Evolutionary conservation across 2,329 filamentous ascomycete genomes (phyloP).

Genomic region (Ophiocordyceps unilateralis): DNA sequence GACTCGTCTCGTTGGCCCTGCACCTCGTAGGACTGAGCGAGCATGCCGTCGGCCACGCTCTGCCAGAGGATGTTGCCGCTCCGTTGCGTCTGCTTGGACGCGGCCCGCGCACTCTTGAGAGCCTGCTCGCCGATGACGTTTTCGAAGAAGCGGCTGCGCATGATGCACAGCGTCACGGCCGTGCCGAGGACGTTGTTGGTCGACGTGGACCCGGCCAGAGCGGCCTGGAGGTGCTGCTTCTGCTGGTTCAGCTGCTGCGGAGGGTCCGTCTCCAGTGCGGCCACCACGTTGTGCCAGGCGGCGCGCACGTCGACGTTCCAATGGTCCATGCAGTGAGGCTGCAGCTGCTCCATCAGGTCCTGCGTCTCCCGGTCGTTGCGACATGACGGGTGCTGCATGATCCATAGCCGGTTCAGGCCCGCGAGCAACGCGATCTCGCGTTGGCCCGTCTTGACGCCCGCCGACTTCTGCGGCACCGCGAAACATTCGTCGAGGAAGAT

Average conservation of each 20-base stretch:
- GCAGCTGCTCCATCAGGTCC: conserved; percentile 46
- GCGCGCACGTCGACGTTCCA: conserved; percentile 59
- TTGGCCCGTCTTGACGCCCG: conserved; percentile 31
- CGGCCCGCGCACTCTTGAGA: conserved; percentile 57
- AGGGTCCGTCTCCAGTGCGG: conserved; percentile 45
- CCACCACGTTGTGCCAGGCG: conserved; percentile 60
- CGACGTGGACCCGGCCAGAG: conserved; percentile 50
- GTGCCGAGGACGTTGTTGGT: conserved; percentile 64
- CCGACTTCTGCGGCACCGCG: conserved; percentile 18
- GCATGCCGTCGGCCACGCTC: conserved; percentile 65
- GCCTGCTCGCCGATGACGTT: conserved; percentile 68
- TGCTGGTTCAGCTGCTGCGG: conserved; percentile 54
- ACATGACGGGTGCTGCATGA: conserved; percentile 46
- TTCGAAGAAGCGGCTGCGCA: conserved; percentile 69
- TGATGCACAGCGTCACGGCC: conserved; percentile 69
- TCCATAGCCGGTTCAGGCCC: conserved; percentile 52
- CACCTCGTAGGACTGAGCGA: conserved; percentile 57
- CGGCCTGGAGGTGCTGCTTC: conserved; percentile 61
- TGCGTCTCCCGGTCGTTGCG: conserved; percentile 40
- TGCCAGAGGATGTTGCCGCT: conserved; percentile 60
- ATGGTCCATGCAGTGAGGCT: conserved; percentile 50
- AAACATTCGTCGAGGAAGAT: conserved; percentile 50
- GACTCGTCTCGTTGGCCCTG: conserved; percentile 42
- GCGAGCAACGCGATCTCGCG: conserved; percentile 50
- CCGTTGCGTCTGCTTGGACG: conserved; percentile 47